Base-by-base conservation (phyloP, 805 yeast genomes). In the fission yeast (Schizosaccharomyces pombe) region DNA sequence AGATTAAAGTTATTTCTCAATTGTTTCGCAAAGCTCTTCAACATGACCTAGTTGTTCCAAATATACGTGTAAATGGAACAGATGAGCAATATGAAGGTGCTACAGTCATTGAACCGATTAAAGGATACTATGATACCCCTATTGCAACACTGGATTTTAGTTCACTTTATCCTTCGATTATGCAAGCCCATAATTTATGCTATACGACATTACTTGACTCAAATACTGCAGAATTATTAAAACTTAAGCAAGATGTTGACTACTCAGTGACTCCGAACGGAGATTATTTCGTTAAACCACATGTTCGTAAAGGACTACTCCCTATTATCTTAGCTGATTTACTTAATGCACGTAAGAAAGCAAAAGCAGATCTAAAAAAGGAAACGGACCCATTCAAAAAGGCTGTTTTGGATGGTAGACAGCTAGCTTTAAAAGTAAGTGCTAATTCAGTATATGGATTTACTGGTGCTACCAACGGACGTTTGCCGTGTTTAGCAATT, bases 391-490 rank as follows among this genome's bases (percentile, higher is more conserved):
- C 97, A 0, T 93, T 91, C 70, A 86, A 77, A 64, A 75, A 84
- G 60, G 94, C 86, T 63, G 97, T 91, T 33, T 73, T 93, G 52
- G 93, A 91, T 65, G 99, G 99, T 72, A 77, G 98, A 65, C 99
- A 91, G 68, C 72, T 91, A 62, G 99, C 99, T 0, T 72, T 91
- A 64, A 91, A 91, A 63, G 85, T 91, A 53, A 86, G 96, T 11
- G 99, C 99, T 0, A 91, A 91, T 66, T 93, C 98, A 1, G 99
- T 91, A 4, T 91, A 91, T 65, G 99, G 99, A 52, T 93, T 91
- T 68, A 91, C 99, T 0, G 99, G 99, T 67, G 99, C 99, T 1
- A 91, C 97, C 0, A 80, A 89, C 51, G 99, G 99, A 55, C 89
- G 91, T 63, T 72, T 91, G 55, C 99, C 99, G 0, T 93, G 98